phyloP scores from a whole-genome alignment of 345 rosid genomes.

The Syzygium grande region DNA sequence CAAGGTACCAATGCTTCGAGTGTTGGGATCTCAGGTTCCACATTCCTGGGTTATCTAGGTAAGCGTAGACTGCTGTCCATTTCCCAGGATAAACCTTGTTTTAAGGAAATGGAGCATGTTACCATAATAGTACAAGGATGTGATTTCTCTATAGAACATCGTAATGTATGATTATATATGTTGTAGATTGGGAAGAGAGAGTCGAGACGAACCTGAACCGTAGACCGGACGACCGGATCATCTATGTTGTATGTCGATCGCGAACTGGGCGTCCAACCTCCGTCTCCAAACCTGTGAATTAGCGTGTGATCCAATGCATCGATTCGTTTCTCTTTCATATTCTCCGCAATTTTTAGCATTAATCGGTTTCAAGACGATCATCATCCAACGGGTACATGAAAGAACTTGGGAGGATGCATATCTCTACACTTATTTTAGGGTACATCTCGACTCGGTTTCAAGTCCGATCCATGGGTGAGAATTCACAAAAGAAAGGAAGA shows the following conservation, averaged over 20 bases:
- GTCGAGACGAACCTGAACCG: slow-evolving; percentile 16
- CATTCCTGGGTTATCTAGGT: slow-evolving; percentile 82
- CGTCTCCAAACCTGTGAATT: slow-evolving; percentile 30
- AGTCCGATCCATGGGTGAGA: background rate
- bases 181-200: background rate
- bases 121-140: background rate
- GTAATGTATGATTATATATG: background rate
- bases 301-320: background rate
- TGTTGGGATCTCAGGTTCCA: slow-evolving; percentile 80
- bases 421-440: background rate
- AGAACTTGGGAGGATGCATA: background rate
- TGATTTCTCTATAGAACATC: background rate
- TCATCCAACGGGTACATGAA: background rate
- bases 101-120: background rate
- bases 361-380: background rate
- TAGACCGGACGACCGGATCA: slow-evolving; percentile 64
- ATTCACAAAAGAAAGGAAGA: background rate
- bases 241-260: slow-evolving; percentile 33
- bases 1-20: slow-evolving; percentile 57
- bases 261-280: slow-evolving; percentile 37
- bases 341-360: background rate
- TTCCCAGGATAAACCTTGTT: slow-evolving; percentile 38
- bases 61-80: slow-evolving; percentile 59
- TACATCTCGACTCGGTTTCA: background rate
- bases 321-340: background rate